Evolutionary conservation across 1,139 yeast genomes (phyloP).

Genomic region (Sugiyamaella xylanicola): DNA sequence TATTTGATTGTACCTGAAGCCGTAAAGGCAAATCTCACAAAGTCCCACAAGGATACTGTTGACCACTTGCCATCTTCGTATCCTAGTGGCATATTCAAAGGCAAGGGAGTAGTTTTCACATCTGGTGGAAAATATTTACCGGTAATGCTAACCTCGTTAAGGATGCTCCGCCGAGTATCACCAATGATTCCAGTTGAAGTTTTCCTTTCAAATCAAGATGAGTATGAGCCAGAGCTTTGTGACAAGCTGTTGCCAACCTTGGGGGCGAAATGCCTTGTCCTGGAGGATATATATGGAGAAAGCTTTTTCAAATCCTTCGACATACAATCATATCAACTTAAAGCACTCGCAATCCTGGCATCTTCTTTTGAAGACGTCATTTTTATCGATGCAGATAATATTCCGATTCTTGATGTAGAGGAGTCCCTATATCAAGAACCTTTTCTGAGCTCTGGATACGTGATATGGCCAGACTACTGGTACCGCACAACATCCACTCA

Average conservation of each 20-base stretch:
- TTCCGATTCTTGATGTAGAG: slow-evolving; percentile 62
- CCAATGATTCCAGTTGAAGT: slow-evolving; percentile 75
- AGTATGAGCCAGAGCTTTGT: slow-evolving; percentile 71
- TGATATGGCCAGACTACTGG: slow-evolving; percentile 86
- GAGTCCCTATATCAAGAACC: slow-evolving; percentile 56
- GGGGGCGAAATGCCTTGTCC: slow-evolving; percentile 51
- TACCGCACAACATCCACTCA: slow-evolving; percentile 66
- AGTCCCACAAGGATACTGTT: slow-evolving; percentile 58
- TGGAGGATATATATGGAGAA: slow-evolving; percentile 20
- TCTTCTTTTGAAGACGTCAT: slow-evolving; percentile 77
- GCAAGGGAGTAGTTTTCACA: slow-evolving; percentile 77
- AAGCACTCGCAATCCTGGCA: slow-evolving; percentile 68
- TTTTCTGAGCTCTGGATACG: slow-evolving; percentile 57
- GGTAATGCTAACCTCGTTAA: slow-evolving; percentile 65
- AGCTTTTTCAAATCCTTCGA: slow-evolving; percentile 18
- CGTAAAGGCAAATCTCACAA: slow-evolving; percentile 52
- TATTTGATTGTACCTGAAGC: slow-evolving; percentile 55
- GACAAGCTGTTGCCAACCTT: slow-evolving; percentile 62
- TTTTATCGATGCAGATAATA: slow-evolving; percentile 73
- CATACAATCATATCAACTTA: slow-evolving; percentile 66
- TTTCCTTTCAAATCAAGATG: slow-evolving; percentile 68
- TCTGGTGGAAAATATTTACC: slow-evolving; percentile 83
- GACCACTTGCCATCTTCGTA: slow-evolving; percentile 49
- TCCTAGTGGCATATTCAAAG: slow-evolving; percentile 41
- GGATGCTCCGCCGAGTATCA: slow-evolving; percentile 63